Percentiles rank a stretch among this genome's conserved stretches.
Conservation (phyloP, 129 eudicot species). For the Tanacetum coccineum region DNA sequence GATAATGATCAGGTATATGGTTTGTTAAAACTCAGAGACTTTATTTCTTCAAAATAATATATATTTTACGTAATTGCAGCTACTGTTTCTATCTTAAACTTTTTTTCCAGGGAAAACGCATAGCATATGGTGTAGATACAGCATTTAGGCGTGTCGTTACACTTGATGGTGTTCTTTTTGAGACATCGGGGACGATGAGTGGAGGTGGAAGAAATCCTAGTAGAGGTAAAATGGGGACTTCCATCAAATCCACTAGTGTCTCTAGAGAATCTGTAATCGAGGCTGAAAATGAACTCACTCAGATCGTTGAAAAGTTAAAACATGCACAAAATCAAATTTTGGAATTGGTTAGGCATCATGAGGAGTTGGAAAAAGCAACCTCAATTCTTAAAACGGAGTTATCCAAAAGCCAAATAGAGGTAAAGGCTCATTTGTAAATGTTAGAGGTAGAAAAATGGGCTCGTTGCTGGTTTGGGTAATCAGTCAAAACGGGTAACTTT, state of each 20-base stretch:
- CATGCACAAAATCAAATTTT: conserved; percentile 41
- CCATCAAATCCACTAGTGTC: conserved; percentile 73
- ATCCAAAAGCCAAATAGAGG: conserved; percentile 85
- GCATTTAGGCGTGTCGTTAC: conserved; percentile 87
- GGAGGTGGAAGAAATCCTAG: conserved; percentile 94
- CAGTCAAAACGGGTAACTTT: too few species aligned
- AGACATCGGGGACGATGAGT: conserved; percentile 93
- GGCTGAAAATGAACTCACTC: conserved; percentile 65
- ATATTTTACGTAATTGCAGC: background rate
- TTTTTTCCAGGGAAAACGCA: conserved; percentile 66
- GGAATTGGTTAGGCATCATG: conserved; percentile 50
- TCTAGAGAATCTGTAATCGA: conserved; percentile 65
- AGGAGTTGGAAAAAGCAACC: conserved; percentile 50
- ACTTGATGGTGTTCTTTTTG: conserved; percentile 76
- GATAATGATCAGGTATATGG: conserved; percentile 77
- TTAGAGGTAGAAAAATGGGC: too few species aligned
- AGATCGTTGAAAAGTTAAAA: conserved; percentile 41
- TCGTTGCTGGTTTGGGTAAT: too few species aligned
- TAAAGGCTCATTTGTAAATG: conserved; percentile 10
- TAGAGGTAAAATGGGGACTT: conserved; percentile 93
- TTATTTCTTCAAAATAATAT: background rate
- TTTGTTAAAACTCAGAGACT: background rate
- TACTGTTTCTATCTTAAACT: conserved; percentile 1
- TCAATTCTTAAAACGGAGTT: conserved; percentile 62
- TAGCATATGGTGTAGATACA: conserved; percentile 66